Evolutionary conservation across 2,329 filamentous ascomycete genomes (phyloP), one percentile per base, ranked within the genome.

Genomic region (Calonectria leucothoes): DNA sequence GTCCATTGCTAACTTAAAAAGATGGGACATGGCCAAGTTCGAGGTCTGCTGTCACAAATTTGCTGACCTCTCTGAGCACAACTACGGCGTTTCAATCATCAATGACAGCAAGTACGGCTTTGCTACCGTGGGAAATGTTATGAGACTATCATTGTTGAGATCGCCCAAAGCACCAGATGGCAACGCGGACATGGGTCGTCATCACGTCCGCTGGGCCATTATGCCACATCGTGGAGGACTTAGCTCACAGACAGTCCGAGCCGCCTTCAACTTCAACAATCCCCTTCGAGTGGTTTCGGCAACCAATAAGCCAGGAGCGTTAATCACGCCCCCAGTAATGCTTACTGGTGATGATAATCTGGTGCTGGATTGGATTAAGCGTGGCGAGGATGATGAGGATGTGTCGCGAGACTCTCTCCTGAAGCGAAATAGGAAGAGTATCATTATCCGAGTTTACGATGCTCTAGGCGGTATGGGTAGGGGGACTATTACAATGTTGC

Each of bases 61-160:
- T 88, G 95, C 96, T 15, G 96, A 98, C 83, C 87, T 98, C 29
- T 96, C 94, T 0, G 96, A 98, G 84, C 89, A 94, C 80, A 93
- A 93, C 67, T 98, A 98, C 80, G 96, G 96, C 75, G 95, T 98
- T 7, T 96, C 94, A 1, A 94, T 98, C 75, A 89, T 98, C 73
- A 98, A 98, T 82, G 96, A 98, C 84, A 95, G 93, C 86, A 98
- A 98, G 84, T 98, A 98, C 82, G 96, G 96, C n/a, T 98, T 98
- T 82, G 96, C 96, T 25, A 98, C 95, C 17, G 92, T 91, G 55
- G 96, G 96, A 49, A 97, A 94, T 82, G 84, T 95, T 68, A 98
- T 98, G 96, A 92, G 96, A 6, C 88, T 98, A 8, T 96, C 93
- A 17, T 89, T 98, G 23, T 90, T 98, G n/a, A 92, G 96, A 48